phyloP scores from a whole-genome alignment of 2,329 filamentous ascomycete species.

The Grosmannia penicillata region DNA sequence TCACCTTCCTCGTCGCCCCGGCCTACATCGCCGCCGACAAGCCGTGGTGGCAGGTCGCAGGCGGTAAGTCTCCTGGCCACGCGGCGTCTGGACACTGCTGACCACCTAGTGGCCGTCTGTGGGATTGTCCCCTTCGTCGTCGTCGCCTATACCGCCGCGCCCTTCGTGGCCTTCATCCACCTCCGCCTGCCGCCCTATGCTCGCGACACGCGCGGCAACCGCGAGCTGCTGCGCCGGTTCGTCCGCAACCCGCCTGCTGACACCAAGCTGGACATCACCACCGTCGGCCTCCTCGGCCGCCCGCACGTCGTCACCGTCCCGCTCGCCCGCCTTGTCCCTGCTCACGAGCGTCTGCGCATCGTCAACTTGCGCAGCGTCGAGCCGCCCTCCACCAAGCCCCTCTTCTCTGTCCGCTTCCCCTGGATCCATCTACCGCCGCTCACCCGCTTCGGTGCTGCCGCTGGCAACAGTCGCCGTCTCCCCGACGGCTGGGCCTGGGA shows the following conservation, averaged over 20 bases:
- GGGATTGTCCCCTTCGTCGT: slow-evolving; percentile 51
- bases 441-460: slow-evolving; percentile 17
- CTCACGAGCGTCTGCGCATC: slow-evolving; percentile 18
- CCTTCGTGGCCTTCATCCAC: slow-evolving; percentile 60
- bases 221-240: slow-evolving; percentile 38
- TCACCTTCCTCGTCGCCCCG: slow-evolving; percentile 48
- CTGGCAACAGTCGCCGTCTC: slow-evolving; percentile 8
- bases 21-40: slow-evolving; percentile 30
- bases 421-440: slow-evolving; percentile 18
- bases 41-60: slow-evolving; percentile 20
- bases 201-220: slow-evolving; percentile 29
- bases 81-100: background rate
- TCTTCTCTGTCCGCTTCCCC: slow-evolving; percentile 15
- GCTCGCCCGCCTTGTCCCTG: slow-evolving; percentile 19
- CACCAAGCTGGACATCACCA: slow-evolving; percentile 35
- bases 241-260: slow-evolving; percentile 27
- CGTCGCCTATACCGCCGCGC: slow-evolving; percentile 46
- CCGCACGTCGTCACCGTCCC: slow-evolving; percentile 25
- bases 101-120: slow-evolving; percentile 34
- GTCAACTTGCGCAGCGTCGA: slow-evolving; percentile 18
- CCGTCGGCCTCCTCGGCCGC: slow-evolving; percentile 39
- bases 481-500: slow-evolving; percentile 23
- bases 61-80: slow-evolving; percentile 18
- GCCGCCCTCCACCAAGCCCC: background rate
- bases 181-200: slow-evolving; percentile 53